Conservation (phyloP, 768 basidiomycete genomes). For the Kwoniella sp. region DNA sequence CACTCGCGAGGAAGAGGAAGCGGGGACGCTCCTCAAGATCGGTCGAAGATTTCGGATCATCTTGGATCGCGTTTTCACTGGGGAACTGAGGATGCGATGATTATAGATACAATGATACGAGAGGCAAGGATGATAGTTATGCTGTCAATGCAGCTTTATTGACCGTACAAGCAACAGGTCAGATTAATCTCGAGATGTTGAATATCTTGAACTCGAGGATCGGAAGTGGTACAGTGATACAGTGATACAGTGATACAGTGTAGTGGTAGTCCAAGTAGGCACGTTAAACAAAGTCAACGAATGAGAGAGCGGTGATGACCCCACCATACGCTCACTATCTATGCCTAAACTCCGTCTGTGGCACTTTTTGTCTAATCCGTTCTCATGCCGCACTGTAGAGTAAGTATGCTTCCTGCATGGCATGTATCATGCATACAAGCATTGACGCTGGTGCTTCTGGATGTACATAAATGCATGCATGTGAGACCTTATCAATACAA, state of each 20-base stretch:
- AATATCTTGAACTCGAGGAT: not conserved
- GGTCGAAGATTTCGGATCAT: constrained; percentile 23
- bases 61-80: not conserved
- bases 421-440: not conserved
- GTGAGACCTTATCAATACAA: too few relatives aligned
- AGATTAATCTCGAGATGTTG: not conserved
- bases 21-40: constrained; percentile 5
- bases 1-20: constrained; percentile 22
- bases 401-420: too few relatives aligned
- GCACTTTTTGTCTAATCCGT: too few relatives aligned
- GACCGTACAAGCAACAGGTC: not conserved
- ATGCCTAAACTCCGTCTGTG: constrained; percentile 3
- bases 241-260: too few relatives aligned
- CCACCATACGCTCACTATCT: not conserved
- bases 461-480: too few relatives aligned
- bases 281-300: constrained; percentile 5
- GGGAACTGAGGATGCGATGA: not conserved
- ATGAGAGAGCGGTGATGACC: constrained; percentile 5
- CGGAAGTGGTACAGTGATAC: too few relatives aligned
- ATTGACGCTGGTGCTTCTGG: too few relatives aligned
- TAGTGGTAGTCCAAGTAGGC: not conserved
- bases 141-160: constrained; percentile 22
- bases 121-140: not conserved
- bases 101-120: not conserved
- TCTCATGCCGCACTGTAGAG: too few relatives aligned